phyloP scores from a whole-genome alignment of 2,329 filamentous ascomycete genomes.

The Diplodia corticola region DNA sequence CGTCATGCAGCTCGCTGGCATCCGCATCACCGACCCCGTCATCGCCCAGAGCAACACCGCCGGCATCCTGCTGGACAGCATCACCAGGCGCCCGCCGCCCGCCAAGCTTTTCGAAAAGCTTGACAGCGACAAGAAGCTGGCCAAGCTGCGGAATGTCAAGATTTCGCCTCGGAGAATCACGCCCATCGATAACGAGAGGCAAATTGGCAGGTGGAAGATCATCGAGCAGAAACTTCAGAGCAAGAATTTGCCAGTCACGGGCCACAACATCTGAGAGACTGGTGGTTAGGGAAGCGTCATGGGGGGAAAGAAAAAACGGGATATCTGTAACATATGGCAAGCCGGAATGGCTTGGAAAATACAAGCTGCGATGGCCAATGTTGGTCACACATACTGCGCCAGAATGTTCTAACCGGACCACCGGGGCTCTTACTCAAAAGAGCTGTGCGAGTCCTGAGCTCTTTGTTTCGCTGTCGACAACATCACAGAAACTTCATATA shows the following conservation, averaged over 20 bases:
- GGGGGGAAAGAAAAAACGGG: neutral
- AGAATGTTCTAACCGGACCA: neutral
- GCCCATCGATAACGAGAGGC: conserved; percentile 69
- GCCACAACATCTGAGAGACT: neutral
- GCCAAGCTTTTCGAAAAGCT: conserved; percentile 59
- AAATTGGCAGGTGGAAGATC: conserved; percentile 75
- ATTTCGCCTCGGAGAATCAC: conserved; percentile 66
- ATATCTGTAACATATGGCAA: conserved; percentile 11
- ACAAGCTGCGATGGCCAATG: neutral
- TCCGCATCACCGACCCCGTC: conserved; percentile 69
- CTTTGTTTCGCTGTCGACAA: neutral
- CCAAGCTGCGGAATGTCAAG: conserved; percentile 66
- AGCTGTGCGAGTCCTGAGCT: neutral
- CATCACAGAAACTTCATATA: neutral
- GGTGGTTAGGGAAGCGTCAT: neutral
- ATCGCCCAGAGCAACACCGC: conserved; percentile 49
- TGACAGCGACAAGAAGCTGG: conserved; percentile 53
- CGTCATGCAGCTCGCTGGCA: conserved; percentile 76
- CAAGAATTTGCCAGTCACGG: conserved; percentile 15
- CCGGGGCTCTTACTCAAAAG: neutral
- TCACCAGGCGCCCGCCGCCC: conserved; percentile 34
- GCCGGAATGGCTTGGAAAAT: neutral
- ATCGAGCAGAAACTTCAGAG: conserved; percentile 67
- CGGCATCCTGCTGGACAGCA: conserved; percentile 35
- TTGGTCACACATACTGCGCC: neutral